Base-by-base conservation (phyloP, 192 early-diverging fungal genomes). In the Coemansia sp. region DNA sequence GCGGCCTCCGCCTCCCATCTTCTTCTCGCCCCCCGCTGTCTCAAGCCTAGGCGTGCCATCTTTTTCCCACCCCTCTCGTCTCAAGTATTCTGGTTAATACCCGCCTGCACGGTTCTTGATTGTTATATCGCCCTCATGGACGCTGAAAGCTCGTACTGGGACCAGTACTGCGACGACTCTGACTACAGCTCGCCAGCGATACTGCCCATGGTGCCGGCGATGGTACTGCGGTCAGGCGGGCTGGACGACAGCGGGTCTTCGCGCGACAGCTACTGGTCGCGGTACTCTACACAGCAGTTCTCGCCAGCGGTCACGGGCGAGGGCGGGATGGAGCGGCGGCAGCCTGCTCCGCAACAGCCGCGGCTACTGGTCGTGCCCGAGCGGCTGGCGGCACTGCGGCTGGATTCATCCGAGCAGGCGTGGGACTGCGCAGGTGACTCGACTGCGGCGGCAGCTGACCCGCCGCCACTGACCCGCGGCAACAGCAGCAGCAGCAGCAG, bases 191-290 rank as follows among this genome's bases (percentile, higher is more conserved):
- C 12, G 31, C n/a, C 48, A 51, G 20, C 41, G 3, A 27, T 49
- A 26, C 23, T 36, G 21, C 28, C 47, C 23, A 30, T 50, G 9
- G 27, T 28, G 18, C n/a, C 35, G 22, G 17, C 29, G 29, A 5
- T 19, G 16, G 28, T 21, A 31, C 18, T 6, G 30, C 21, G n/a
- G 20, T 19, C 23, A 25, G 13, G 14, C 17, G 22, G 40, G 35
- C 16, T 36, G 13, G 44, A 41, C 9, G 41, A 29, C 10, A 42
- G 27, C 27, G 42, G 30, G 18, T 65, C 69, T 7, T 64, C 62
- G 29, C 43, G 54, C 19, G 62, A 61, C 47, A 73, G 69, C 50
- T 73, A 73, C 54, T 73, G 69, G 69, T 64, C 69, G 20, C 45
- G 53, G 37, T 60, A 73, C 54, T 25, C 60, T 23, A 37, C 28